Base-by-base conservation (phyloP, 345 rosid genomes). In the Clarkia xantiana region DNA sequence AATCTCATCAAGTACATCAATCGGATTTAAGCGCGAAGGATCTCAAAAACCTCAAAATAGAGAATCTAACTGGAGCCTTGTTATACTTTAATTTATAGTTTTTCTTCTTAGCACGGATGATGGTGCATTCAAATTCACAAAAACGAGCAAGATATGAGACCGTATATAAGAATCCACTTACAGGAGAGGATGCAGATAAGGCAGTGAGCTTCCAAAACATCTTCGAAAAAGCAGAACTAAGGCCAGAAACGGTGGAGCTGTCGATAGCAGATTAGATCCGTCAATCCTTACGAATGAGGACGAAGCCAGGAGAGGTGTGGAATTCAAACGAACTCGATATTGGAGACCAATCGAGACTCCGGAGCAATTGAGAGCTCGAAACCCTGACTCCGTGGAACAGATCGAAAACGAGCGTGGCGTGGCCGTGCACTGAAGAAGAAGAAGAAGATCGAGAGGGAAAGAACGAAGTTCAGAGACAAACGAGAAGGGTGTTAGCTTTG, bases 161-260 rank as follows among this genome's bases (percentile, higher is more conserved):
- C 36, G 8, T 29, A 8, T 55, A 1, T 47, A 39, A n/a, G 53
- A 54, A 63, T 49, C 39, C 49, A 60, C 94, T 87, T 59, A 93
- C 99, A 16, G 99, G 96, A 59, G 95, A 87, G 36, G 99, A 78
- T 18, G 95, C 69, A 14, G 99, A 82, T 57, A 93, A 69, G 63
- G 85, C 57, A 12, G 96, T 67, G 56, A 93, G 89, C 76, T 87
- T 93, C 99, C 99, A 93, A 36, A 93, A 93, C 99, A 93, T 93
- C 47, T 41, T 49, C 49, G 47, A 11, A 40, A 40, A 11, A 13
- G 47, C 66, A 47, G 66, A 50, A 48, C 36, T 40, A 57, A 58
- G 18, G 38, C 0, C 11, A 42, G 44, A 62, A 66, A 50, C 47
- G 25, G 45, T 14, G 13, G 55, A 55, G 68, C 46, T 53, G 45